Conservation (phyloP, 1,139 yeast genomes). For the Pichia terricola region DNA sequence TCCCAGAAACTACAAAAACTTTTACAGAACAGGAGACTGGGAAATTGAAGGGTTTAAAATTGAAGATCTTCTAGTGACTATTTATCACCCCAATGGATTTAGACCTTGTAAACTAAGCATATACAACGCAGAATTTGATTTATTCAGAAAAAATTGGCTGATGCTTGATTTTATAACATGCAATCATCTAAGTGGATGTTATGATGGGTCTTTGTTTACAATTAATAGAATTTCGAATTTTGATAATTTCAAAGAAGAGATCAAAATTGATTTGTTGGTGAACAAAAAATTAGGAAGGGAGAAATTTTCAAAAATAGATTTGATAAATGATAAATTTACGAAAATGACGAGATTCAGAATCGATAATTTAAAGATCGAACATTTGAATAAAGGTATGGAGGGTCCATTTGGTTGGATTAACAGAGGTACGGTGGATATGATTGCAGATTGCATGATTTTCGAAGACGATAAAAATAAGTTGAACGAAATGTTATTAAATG, state of each 20-base stretch:
- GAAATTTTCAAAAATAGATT: conserved; percentile 10
- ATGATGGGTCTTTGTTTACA: conserved; percentile 87
- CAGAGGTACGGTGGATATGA: conserved; percentile 81
- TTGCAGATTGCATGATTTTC: conserved; percentile 83
- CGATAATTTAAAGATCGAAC: conserved; percentile 80
- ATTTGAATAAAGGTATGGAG: conserved; percentile 75
- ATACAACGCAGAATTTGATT: conserved; percentile 72
- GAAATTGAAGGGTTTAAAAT: conserved; percentile 75
- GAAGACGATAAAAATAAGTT: conserved; percentile 32
- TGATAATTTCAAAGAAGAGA: conserved; percentile 31
- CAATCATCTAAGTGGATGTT: conserved; percentile 78
- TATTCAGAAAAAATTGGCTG: conserved; percentile 84
- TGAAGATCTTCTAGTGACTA: conserved; percentile 76
- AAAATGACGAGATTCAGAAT: conserved; percentile 72
- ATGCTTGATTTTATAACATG: conserved; percentile 82
- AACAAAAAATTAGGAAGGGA: conserved; percentile 12
- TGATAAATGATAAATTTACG: conserved; percentile 35
- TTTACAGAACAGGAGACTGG: conserved; percentile 80
- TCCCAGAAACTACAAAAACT: conserved; percentile 69
- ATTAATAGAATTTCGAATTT: conserved; percentile 67
- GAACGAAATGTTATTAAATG: background rate
- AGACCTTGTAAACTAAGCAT: conserved; percentile 81
- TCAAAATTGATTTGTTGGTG: conserved; percentile 18
- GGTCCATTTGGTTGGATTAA: conserved; percentile 98
- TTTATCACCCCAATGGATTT: conserved; percentile 72